Evolutionary conservation across 352 stramenopile species (phyloP), one percentile per base, ranked within the genome.

Genomic region (Globisporangium splendens): DNA sequence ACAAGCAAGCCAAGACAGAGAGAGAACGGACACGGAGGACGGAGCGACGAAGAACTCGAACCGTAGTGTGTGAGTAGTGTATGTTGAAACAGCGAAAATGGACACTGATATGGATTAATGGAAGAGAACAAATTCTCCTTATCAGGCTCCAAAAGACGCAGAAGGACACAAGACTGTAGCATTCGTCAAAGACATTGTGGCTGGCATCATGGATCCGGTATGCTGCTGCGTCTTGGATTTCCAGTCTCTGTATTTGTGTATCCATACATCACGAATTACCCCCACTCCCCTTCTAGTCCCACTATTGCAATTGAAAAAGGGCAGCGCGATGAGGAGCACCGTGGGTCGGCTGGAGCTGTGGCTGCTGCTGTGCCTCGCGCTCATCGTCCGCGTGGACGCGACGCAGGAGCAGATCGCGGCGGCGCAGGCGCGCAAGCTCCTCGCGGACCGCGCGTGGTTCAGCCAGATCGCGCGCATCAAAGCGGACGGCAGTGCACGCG

Each of bases 381-480:
- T 47, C 15, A 10, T 56, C 3, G 13, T 46, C n/a, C 38, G 46
- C 17, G 33, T 63, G 24, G 44, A 24, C 21, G 59, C 52, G 11
- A 55, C 24, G 22, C 47, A 42, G 17, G 47, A 50, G 38, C 63
- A 69, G n/a, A 48, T 55, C 42, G 49, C 35, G 28, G 38, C 55
- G 13, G 46, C 55, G 6, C 28, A 62, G 56, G 41, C 56, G 28
- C 58, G 58, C 43, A 71, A 70, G 41, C 61, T 84, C 33, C 54
- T 82, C 11, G 71, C 72, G 11, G 75, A 85, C 54, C 72, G 72
- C 35, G 60, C 72, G 38, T 84, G 72, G 68, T 80, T 77, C 56
- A 78, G 65, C 20, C 75, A 81, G 63, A 62, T 82, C 42, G 70
- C 67, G 46, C 70, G 61, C 31, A 56, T 79, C 47, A 49, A 59